Percentiles rank a stretch among this genome's conserved stretches.
phyloP scores from a whole-genome alignment of 495 filamentous ascomycete species.

The Trichoderma asperelloides region DNA sequence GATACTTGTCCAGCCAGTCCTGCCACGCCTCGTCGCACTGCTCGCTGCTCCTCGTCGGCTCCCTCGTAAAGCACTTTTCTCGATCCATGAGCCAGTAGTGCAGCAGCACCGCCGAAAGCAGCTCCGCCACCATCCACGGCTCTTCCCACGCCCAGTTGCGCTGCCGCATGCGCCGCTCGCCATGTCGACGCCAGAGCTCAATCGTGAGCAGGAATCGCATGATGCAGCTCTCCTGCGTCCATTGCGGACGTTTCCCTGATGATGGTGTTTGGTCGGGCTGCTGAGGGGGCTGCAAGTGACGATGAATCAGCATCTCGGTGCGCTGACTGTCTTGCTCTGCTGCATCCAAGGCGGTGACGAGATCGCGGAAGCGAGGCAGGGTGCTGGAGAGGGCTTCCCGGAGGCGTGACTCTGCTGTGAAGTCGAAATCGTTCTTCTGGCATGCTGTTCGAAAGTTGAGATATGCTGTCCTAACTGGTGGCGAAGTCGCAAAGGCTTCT shows the following conservation, averaged over 20 bases:
- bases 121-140: background rate
- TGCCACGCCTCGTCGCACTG: background rate
- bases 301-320: background rate
- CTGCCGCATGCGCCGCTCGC: background rate
- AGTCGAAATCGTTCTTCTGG: background rate
- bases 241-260: background rate
- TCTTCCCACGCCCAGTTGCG: background rate
- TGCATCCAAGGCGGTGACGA: background rate
- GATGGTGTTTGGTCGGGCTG: background rate
- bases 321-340: background rate
- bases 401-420: background rate
- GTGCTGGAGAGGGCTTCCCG: background rate
- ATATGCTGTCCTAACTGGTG: background rate
- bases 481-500: background rate
- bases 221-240: background rate
- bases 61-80: background rate
- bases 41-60: background rate
- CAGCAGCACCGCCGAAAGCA: slow-evolving; percentile 2
- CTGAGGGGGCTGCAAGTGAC: background rate
- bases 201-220: background rate
- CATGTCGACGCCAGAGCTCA: background rate
- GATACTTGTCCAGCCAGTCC: slow-evolving; percentile 3
- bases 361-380: background rate
- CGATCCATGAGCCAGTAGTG: background rate
- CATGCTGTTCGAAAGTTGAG: background rate